Base-by-base conservation (phyloP, 805 yeast species). In the Kazachstania viticola region DNA sequence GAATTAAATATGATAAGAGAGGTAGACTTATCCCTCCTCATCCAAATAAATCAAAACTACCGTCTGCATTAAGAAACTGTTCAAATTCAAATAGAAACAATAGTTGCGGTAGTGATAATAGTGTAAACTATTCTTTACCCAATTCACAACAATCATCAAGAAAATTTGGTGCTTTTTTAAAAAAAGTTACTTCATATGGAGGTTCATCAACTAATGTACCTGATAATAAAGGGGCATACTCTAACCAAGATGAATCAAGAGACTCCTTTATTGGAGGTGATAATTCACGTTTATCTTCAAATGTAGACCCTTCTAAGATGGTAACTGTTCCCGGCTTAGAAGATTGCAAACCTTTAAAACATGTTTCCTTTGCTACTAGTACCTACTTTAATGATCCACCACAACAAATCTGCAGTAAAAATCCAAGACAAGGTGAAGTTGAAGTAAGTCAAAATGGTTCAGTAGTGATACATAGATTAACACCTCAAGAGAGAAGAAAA, bases 301-400 rank as follows among this genome's bases (percentile, higher is more conserved):
- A 14, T 5, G 46, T 45, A 28, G 46, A 45, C 29, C 42, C 46
- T 17, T 23, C 49, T 17, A 51, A 54, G 13, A 37, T 43, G 8
- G 17, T 23, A 9, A 28, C 27, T 11, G 50, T 54, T 9, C 71
- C 71, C 2, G 71, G 71, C 0, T 38, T 64, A 28, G 67, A 61
- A 29, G 35, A 69, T 22, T 27, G 63, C 1, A 57, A 57, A 31
- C 47, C 52, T 5, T 38, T 82, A 49, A 69, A 71, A 39, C 65
- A 82, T 41, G 94, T 84, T 4, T 67, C 78, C 0, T 87, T 87
- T 59, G 83, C 85, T 3, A 64, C 79, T 4, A 79, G 79, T 22
- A 78, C 82, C 12, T 75, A 83, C 46, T 71, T 69, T 22, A 69
- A 70, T 39, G 95, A 87, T 52, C 94, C 95, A 2, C 93, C 93